These are phyloP conservation scores for Pseudogymnoascus sp. DNA, from an alignment of 2,329 filamentous ascomycete genomes.

Conservation along the genomic window DNA sequence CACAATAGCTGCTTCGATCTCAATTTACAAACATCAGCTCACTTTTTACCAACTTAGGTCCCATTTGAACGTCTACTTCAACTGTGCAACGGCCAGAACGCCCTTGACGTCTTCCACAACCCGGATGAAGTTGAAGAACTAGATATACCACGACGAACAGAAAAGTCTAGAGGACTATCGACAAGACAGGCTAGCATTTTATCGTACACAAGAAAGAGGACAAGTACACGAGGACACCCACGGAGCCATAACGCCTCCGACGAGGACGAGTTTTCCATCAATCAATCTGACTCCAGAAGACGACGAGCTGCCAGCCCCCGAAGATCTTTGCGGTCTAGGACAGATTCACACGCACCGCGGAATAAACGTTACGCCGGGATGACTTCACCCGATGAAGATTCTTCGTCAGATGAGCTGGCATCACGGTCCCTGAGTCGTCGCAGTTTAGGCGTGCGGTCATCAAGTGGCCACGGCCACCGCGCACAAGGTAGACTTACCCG, in stretches of 20 bases:
- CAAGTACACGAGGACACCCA: background rate
- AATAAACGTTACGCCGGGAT: background rate
- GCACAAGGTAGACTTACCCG: background rate
- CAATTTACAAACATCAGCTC: background rate
- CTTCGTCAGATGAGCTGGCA: background rate
- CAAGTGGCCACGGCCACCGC: background rate
- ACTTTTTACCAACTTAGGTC: conserved; percentile 31
- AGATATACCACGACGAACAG: conserved; percentile 10
- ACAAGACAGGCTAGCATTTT: conserved; percentile 13
- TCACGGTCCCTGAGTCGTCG: background rate
- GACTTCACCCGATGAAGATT: background rate
- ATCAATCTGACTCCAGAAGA: background rate
- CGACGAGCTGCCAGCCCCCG: background rate
- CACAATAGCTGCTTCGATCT: background rate
- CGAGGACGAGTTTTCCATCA: background rate
- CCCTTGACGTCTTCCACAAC: conserved; percentile 36
- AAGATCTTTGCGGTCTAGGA: background rate
- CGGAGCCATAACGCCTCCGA: background rate
- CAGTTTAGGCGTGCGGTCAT: background rate
- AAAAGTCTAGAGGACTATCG: conserved; percentile 6
- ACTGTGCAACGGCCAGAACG: conserved; percentile 39
- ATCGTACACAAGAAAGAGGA: conserved; percentile 5
- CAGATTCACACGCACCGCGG: background rate
- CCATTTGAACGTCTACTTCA: conserved; percentile 37
- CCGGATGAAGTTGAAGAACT: conserved; percentile 15